Percentiles rank a stretch among this genome's conserved stretches.
phyloP scores from a whole-genome alignment of 805 yeast species.

The Yamadazyma tumulicola region DNA sequence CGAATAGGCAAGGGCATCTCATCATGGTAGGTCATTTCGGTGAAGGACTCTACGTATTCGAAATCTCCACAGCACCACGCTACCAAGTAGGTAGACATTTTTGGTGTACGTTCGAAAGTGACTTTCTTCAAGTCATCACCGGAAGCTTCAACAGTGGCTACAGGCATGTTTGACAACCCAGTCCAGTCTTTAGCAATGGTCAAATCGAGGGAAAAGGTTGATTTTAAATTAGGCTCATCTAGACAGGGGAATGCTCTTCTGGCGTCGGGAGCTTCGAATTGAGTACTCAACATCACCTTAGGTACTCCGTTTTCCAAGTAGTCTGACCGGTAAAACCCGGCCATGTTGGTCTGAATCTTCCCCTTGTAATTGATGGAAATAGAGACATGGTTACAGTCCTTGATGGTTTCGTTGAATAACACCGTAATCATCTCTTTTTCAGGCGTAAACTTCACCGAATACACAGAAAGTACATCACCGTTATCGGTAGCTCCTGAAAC shows the following conservation, averaged over 20 bases:
- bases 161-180: constrained; percentile 50
- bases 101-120: constrained; percentile 45
- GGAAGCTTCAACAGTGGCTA: constrained; percentile 6
- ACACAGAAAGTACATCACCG: constrained; percentile 21
- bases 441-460: too few species aligned
- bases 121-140: constrained; percentile 21
- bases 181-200: constrained; percentile 29
- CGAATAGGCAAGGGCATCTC: constrained; percentile 46
- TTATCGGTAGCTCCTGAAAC: constrained; percentile 11
- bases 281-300: constrained; percentile 47
- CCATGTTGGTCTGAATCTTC: constrained; percentile 51
- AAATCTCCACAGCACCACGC: constrained; percentile 61
- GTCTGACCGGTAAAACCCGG: constrained; percentile 51
- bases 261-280: constrained; percentile 59
- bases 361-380: constrained; percentile 39
- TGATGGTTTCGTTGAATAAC: constrained; percentile 41
- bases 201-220: constrained; percentile 49
- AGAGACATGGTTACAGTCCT: constrained; percentile 19
- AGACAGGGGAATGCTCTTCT: constrained; percentile 57
- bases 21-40: constrained; percentile 33
- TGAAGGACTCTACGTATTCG: constrained; percentile 48
- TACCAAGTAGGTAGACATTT: constrained; percentile 53
- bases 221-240: constrained; percentile 55
- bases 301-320: constrained; percentile 37
- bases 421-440: constrained; percentile 66